Conservation (phyloP, 2,329 filamentous ascomycete genomes). For the Nothomitra cinnamomea region DNA sequence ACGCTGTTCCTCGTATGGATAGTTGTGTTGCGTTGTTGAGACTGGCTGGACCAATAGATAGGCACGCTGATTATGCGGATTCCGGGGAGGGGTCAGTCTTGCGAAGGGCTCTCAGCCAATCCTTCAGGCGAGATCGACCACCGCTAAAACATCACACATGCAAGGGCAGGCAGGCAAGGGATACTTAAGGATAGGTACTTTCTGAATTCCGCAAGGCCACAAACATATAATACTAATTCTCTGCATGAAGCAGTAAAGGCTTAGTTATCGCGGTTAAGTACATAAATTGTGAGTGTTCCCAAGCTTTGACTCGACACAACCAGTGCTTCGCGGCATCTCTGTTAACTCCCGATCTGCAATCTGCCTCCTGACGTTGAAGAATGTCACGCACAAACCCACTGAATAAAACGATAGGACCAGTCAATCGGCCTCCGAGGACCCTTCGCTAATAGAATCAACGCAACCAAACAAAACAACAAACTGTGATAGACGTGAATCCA, state of each 20-base stretch:
- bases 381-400: too few relatives aligned
- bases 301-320: background rate
- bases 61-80: background rate
- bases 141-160: background rate
- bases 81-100: too few relatives aligned
- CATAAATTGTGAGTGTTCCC: too few relatives aligned
- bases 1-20: background rate
- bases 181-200: background rate
- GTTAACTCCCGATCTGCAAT: background rate
- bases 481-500: too few relatives aligned
- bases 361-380: background rate
- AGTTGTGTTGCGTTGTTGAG: background rate
- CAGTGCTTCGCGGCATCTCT: background rate
- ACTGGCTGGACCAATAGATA: constrained; percentile 2
- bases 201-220: too few relatives aligned
- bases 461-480: too few relatives aligned
- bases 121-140: background rate
- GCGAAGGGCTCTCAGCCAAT: background rate
- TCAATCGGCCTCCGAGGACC: too few relatives aligned
- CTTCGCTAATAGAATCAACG: too few relatives aligned
- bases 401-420: too few relatives aligned
- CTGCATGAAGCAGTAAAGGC: background rate
- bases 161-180: background rate
- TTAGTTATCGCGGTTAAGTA: too few relatives aligned
- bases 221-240: background rate